Evolutionary conservation across 2,329 filamentous ascomycete species (phyloP).

Genomic region (Nemania sp.): DNA sequence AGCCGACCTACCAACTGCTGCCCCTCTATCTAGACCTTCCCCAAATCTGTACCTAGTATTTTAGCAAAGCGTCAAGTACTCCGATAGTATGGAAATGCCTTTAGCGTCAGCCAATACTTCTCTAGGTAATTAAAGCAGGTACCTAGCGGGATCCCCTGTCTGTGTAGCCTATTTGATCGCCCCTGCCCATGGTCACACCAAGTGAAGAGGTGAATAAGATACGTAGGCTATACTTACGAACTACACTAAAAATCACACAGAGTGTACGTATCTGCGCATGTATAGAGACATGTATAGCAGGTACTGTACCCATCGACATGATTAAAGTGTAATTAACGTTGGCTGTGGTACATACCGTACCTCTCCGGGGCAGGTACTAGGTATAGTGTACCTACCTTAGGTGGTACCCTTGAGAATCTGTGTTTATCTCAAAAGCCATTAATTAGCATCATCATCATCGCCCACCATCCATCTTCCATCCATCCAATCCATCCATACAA

Average conservation of each 20-base stretch:
- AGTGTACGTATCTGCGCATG: not conserved
- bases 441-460: constrained; percentile 28
- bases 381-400: not conserved
- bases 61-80: not conserved
- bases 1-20: no score
- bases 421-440: constrained; percentile 28
- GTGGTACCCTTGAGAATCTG: constrained; percentile 17
- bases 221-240: not conserved
- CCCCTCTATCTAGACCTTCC: not conserved
- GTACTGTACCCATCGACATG: not conserved
- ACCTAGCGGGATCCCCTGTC: constrained; percentile 12
- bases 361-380: no score
- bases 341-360: not conserved
- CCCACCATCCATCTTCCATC: not conserved
- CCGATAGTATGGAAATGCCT: constrained; percentile 12
- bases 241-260: not conserved
- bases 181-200: no score
- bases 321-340: not conserved
- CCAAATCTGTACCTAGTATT: not conserved
- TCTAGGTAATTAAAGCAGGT: not conserved
- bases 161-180: not conserved
- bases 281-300: not conserved
- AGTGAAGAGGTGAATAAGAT: no score
- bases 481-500: no score
- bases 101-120: not conserved